Conservation (phyloP, 116 monocot genomes). For the Posidonia oceanica region DNA sequence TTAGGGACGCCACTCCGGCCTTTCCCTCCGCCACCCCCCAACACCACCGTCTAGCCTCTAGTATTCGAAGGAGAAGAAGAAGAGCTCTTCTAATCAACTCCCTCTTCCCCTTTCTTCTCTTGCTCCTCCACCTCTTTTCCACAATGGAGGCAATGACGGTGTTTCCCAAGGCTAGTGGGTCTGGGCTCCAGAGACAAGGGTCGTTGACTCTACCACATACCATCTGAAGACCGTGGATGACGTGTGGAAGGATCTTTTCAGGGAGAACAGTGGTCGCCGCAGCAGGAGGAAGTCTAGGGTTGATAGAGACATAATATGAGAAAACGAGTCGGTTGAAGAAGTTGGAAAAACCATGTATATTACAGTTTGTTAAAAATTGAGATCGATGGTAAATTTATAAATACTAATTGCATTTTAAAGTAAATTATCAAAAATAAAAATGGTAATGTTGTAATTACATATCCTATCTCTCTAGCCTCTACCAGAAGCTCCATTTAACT, state of each 20-base stretch:
- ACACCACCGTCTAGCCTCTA: constrained; percentile 22
- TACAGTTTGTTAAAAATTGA: too few species aligned
- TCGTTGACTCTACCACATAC: constrained; percentile 62
- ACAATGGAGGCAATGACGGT: constrained; percentile 11
- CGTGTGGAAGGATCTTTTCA: constrained; percentile 47
- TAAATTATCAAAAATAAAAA: too few species aligned
- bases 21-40: constrained; percentile 86
- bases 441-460: too few species aligned
- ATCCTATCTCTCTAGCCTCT: too few species aligned
- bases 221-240: constrained; percentile 78
- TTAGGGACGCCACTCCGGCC: constrained; percentile 80
- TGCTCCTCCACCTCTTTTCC: constrained; percentile 4
- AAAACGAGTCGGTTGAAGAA: too few species aligned
- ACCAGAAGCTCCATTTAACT: too few species aligned
- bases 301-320: too few species aligned
- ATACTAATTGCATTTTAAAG: too few species aligned
- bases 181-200: constrained; percentile 53
- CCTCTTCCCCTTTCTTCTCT: constrained; percentile 37
- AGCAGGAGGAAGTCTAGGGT: too few species aligned
- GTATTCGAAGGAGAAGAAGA: too few species aligned
- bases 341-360: too few species aligned
- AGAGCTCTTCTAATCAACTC: background rate
- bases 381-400: too few species aligned
- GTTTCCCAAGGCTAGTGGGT: background rate
- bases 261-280: constrained; percentile 8